Conservation (phyloP, 352 stramenopile genomes). For the Pythium phragmitis region DNA sequence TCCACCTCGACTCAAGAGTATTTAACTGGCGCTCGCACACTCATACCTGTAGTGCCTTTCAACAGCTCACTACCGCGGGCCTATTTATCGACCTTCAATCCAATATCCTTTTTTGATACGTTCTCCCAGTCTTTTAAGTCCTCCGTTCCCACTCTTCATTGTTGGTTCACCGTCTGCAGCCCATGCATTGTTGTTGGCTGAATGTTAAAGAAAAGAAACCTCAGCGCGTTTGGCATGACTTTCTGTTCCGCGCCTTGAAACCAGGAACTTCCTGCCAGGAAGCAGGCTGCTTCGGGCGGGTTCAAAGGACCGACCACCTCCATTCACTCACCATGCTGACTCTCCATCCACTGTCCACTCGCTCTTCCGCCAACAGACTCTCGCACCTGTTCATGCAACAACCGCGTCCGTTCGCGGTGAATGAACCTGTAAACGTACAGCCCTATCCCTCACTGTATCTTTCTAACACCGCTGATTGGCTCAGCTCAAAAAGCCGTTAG, state of each 20-base stretch:
- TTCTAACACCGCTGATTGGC: conserved; percentile 7
- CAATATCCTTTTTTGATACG: conserved; percentile 9
- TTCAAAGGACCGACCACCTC: neutral
- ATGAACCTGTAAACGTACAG: conserved; percentile 27
- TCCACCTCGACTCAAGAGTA: conserved; percentile 20
- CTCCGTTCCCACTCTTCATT: too few species aligned
- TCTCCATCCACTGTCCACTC: neutral
- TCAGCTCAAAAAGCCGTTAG: neutral
- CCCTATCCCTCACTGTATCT: conserved; percentile 5
- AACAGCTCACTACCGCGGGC: neutral
- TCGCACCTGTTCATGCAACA: conserved; percentile 2
- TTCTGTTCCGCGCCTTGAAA: neutral
- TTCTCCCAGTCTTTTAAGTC: neutral
- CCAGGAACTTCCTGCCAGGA: neutral
- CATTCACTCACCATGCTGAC: neutral
- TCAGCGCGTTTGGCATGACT: neutral
- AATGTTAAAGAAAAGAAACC: neutral
- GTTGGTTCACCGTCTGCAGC: neutral
- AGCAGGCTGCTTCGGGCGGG: conserved; percentile 1
- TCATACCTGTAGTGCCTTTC: conserved; percentile 12
- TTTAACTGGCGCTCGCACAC: conserved; percentile 33
- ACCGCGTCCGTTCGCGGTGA: conserved; percentile 16
- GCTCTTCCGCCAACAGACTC: conserved; percentile 1
- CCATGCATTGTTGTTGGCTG: neutral
- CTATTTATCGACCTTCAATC: conserved; percentile 21